These are phyloP conservation scores for Aspergillus pseudoviridinutans DNA, from an alignment of 2,329 filamentous ascomycete genomes.

Conservation along the genomic window DNA sequence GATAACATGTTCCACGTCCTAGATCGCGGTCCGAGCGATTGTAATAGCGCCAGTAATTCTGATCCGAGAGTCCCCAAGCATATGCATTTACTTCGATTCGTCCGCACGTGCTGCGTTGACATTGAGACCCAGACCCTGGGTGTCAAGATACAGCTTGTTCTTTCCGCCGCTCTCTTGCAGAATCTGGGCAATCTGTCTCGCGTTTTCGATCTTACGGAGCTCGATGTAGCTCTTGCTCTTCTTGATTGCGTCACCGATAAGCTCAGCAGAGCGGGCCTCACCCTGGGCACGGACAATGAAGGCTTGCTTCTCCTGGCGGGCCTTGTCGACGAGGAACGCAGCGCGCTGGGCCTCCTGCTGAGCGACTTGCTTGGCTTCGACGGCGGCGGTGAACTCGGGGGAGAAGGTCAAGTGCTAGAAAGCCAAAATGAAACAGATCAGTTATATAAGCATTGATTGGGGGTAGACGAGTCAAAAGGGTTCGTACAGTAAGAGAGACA, in stretches of 20 bases:
- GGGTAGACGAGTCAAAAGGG: not conserved
- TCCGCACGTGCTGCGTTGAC: constrained; percentile 49
- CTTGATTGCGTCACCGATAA: constrained; percentile 99
- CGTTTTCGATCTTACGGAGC: constrained; percentile 97
- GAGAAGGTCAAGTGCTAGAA: constrained; percentile 63
- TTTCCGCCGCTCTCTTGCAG: constrained; percentile 79
- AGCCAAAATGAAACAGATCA: constrained; percentile 2
- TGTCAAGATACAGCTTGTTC: constrained; percentile 93
- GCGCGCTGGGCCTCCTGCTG: constrained; percentile 94
- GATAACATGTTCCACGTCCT: constrained; percentile 20
- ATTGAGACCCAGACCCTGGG: constrained; percentile 86
- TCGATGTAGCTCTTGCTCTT: constrained; percentile 97
- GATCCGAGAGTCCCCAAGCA: constrained; percentile 6
- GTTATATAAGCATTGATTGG: not conserved
- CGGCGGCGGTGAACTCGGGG: constrained; percentile 65
- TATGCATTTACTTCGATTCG: constrained; percentile 28
- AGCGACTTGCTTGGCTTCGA: constrained; percentile 67
- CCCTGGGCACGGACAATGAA: constrained; percentile 98
- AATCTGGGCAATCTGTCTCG: constrained; percentile 78
- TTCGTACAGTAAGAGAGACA: constrained; percentile 84
- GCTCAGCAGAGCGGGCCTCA: constrained; percentile 95
- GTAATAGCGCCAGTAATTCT: constrained; percentile 17
- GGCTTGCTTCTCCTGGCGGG: constrained; percentile 97
- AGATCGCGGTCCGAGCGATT: constrained; percentile 14
- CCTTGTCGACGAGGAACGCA: constrained; percentile 97